Evolutionary conservation across 2,329 filamentous ascomycete genomes (phyloP), one percentile per base, ranked within the genome.

Genomic region (Monosporascus sp.): DNA sequence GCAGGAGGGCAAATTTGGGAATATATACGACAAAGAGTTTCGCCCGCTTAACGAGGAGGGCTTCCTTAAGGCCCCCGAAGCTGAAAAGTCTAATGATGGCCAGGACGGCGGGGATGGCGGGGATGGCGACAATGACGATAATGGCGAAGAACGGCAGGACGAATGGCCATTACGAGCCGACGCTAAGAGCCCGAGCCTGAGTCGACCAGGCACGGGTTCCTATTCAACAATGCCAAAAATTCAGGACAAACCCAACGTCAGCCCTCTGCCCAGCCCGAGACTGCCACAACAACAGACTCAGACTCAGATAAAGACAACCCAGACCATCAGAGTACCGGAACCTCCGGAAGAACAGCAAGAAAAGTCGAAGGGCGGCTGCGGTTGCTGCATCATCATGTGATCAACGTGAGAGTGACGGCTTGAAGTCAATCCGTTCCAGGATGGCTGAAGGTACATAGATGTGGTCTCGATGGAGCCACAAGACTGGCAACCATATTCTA

Each of bases 1-100:
- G 71, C 89, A 86, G 62, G 90, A 97, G 70, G 92, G 92, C 58
- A 91, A 90, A 59, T 89, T 90, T 58, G 91, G 91, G 3, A 90
- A 84, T 55, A 80, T 87, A 26, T 97, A 96, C 68, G 92, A 96
- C 72, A 89, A 85, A 58, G 87, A 96, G 55, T 94, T 97, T 73
- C 85, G 88, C 19, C 87, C 92, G 6, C 75, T 97, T 57, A 94
- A 89, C 38, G 82, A 88, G 48, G 82, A 88, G 46, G 71, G 74
- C 3, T 76, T 81, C 59, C 64, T 73, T 37, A 75, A 68, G 54
- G 76, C 75, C 2, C 75, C 78, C 5, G 76, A 76, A 50, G 31
- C 60, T 20, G 69, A 64, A n/a, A 69, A 69, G 48, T 54, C 60
- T 37, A 63, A 66, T n/a, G n/a, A n/a, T n/a, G n/a, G n/a, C n/a